These are phyloP conservation scores for Irineochytrium annulatum DNA, from an alignment of 192 early-diverging fungal genomes.

Conservation along the genomic window DNA sequence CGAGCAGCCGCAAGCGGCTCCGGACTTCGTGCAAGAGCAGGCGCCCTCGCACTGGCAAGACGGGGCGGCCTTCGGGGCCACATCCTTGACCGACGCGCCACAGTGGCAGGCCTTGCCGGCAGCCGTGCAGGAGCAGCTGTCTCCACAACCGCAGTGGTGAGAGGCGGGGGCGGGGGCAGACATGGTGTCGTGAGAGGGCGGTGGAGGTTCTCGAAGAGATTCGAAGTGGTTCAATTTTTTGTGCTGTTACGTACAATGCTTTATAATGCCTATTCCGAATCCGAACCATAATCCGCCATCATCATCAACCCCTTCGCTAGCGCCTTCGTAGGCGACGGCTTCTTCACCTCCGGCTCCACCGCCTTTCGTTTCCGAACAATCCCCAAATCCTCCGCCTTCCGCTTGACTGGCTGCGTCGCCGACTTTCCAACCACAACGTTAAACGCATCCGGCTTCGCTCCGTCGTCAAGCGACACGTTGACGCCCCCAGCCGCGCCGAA, in stretches of 20 bases:
- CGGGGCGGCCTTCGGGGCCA: too few relatives aligned
- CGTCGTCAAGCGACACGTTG: neutral
- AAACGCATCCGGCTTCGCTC: neutral
- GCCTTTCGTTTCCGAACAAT: neutral
- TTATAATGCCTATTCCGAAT: constrained; percentile 8
- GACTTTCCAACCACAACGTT: neutral
- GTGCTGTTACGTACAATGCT: too few relatives aligned
- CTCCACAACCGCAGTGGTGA: too few relatives aligned
- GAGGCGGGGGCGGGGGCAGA: constrained; percentile 11
- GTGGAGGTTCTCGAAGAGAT: neutral
- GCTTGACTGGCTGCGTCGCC: neutral
- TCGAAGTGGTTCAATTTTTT: too few relatives aligned
- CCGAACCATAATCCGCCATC: constrained; percentile 16
- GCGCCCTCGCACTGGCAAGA: too few relatives aligned
- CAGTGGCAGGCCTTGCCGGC: too few relatives aligned
- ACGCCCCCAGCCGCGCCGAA: neutral
- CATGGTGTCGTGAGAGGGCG: neutral
- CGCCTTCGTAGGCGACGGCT: neutral
- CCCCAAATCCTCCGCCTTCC: neutral
- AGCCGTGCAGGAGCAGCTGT: too few relatives aligned
- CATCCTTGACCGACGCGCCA: too few relatives aligned
- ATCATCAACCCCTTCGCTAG: neutral
- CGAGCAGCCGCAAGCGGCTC: too few relatives aligned
- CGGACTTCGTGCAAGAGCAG: too few relatives aligned
- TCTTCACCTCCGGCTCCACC: neutral